phyloP scores from a whole-genome alignment of 805 yeast genomes.

The Candida railenensis region DNA sequence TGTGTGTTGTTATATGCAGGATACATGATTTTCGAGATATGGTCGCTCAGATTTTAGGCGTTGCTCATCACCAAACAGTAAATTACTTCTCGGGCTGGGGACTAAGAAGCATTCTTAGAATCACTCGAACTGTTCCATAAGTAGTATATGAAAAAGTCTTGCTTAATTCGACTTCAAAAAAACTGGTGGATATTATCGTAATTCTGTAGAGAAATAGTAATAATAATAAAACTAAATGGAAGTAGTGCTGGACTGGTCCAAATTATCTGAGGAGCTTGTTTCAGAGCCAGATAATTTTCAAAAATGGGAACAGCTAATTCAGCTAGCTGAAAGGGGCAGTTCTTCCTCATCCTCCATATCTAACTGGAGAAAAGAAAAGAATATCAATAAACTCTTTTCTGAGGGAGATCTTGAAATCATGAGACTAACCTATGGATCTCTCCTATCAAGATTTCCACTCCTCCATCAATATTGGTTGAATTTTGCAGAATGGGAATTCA shows the following conservation, averaged over 20 bases:
- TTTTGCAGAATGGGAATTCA: conserved; percentile 48
- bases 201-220: no score
- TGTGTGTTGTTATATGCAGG: no score
- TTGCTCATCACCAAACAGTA: no score
- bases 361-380: conserved; percentile 21
- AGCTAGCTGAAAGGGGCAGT: conserved; percentile 24
- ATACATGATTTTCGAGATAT: no score
- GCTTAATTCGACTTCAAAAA: no score
- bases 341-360: conserved; percentile 24
- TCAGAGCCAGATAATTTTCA: conserved; percentile 32
- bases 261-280: conserved; percentile 28
- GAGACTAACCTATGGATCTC: conserved; percentile 38
- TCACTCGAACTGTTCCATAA: no score
- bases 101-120: no score
- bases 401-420: conserved; percentile 13
- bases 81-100: no score
- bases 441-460: conserved; percentile 48
- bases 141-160: no score
- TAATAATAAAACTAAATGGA: neutral
- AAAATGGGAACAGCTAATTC: conserved; percentile 38
- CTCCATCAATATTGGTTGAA: conserved; percentile 59
- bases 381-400: neutral
- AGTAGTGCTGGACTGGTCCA: conserved; percentile 20
- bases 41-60: no score
- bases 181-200: no score